Evolutionary conservation across 495 filamentous ascomycete genomes (phyloP), one percentile per base, ranked within the genome.

Genomic region (Chaetomium fimeti): DNA sequence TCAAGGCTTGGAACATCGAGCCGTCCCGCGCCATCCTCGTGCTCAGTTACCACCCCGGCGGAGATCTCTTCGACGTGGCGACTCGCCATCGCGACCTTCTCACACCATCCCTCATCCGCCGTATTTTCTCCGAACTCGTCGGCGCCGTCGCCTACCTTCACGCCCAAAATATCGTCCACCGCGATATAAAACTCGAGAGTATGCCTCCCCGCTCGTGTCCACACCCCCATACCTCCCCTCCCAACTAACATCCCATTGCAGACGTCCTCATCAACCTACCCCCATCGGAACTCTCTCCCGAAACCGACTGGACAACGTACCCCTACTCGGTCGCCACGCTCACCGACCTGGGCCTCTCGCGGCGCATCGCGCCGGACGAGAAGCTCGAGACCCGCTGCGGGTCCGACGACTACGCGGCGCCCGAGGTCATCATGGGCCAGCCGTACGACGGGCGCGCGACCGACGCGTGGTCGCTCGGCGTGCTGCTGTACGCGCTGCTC

Each of bases 181-280:
- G 94, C 28, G 94, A 98, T 76, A 95, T 98, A 71, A 98, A 98
- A 76, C 86, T 98, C 55, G 94, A 98, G 78, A 98, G 93, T 96
- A 81, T 77, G 89, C 12, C 59, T 2, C 79, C 56, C 16, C 51
- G 38, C 55, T 55, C 68, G 68, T 66, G 49, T 59, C 60, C 65
- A 11, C 8, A 5, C 1, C 59, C 40, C 9, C 16, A 22, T 52
- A 42, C 54, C 62, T 47, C 13, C 60, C 32, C 48, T 40, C n/a
- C n/a, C 59, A 5, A 12, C 61, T 40, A 28, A 58, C 22, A 11
- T 28, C 40, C 49, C 60, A 3, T 24, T 36, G 32, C 70, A 97
- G 93, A 98, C 73, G 90, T 97, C 55, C 85, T 98, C 27, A 87
- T 98, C 67, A 97, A 96, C 71, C 78, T 94, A 58, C 84, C 90